phyloP scores from a whole-genome alignment of 1,284 basidiomycete species.

The Cryptococcus hybrid region DNA sequence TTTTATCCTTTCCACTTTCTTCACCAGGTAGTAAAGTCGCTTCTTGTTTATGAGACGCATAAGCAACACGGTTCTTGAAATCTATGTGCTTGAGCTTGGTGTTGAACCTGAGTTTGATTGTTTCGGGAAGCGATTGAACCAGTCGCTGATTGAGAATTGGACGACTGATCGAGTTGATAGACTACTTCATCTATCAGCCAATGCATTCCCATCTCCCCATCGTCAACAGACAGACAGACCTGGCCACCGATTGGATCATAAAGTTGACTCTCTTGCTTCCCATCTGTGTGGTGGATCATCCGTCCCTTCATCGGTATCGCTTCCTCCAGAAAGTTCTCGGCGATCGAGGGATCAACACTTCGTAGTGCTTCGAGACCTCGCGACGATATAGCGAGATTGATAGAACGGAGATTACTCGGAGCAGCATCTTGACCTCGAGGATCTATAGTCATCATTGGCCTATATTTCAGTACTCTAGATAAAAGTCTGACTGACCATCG shows the following conservation, averaged over 20 bases:
- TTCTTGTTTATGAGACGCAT: slow-evolving; percentile 16
- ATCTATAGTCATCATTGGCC: slow-evolving; percentile 23
- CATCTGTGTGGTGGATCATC: slow-evolving; percentile 83
- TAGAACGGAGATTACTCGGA: slow-evolving; percentile 62
- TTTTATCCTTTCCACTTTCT: slow-evolving; percentile 16
- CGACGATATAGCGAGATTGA: slow-evolving; percentile 94
- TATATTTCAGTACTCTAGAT: not conserved
- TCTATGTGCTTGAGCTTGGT: slow-evolving; percentile 83
- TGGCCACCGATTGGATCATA: slow-evolving; percentile 81
- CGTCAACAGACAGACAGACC: slow-evolving; percentile 56
- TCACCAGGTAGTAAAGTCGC: slow-evolving; percentile 24
- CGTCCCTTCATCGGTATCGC: slow-evolving; percentile 92
- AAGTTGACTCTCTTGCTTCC: slow-evolving; percentile 70
- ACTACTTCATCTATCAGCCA: slow-evolving; percentile 53
- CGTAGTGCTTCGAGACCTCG: slow-evolving; percentile 85
- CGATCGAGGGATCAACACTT: slow-evolving; percentile 70
- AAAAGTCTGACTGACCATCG: slow-evolving; percentile 59
- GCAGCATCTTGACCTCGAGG: slow-evolving; percentile 38
- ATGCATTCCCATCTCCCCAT: slow-evolving; percentile 13
- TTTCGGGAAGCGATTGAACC: slow-evolving; percentile 60
- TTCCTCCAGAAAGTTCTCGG: slow-evolving; percentile 69
- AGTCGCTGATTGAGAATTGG: slow-evolving; percentile 81
- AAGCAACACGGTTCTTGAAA: slow-evolving; percentile 52
- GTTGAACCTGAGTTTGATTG: slow-evolving; percentile 71
- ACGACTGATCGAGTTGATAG: slow-evolving; percentile 90